Percentiles rank a stretch among this genome's conserved stretches.
Conservation (phyloP, 116 monocot genomes). For the Posidonia oceanica region DNA sequence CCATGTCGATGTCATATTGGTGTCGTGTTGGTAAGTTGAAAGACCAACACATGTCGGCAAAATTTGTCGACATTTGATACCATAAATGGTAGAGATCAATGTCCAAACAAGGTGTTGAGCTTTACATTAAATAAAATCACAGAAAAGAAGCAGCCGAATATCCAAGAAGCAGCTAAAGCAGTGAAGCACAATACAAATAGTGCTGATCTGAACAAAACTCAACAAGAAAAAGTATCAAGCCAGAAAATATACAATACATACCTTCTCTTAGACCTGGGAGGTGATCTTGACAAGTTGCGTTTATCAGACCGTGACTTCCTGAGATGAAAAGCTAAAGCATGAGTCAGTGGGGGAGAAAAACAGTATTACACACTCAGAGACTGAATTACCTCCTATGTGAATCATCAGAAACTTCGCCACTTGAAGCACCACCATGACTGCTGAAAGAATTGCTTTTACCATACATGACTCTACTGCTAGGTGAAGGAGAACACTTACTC, state of each 20-base stretch:
- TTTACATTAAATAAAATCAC: no score
- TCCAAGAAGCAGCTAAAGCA: no score
- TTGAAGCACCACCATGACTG: conserved; percentile 36
- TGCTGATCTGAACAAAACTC: neutral
- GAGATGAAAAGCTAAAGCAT: conserved; percentile 6
- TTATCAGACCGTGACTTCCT: conserved; percentile 55
- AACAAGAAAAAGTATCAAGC: neutral
- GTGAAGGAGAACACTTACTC: conserved; percentile 50
- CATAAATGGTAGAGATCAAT: no score
- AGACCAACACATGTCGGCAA: no score
- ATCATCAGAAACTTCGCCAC: conserved; percentile 58
- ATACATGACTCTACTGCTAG: conserved; percentile 35
- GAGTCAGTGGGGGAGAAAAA: neutral
- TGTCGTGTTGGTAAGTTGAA: no score
- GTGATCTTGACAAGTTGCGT: conserved; percentile 54
- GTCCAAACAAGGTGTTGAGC: no score
- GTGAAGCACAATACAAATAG: no score
- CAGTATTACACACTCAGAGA: conserved; percentile 1
- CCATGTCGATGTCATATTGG: no score
- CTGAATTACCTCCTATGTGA: conserved; percentile 48
- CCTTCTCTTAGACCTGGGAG: conserved; percentile 61
- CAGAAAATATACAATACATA: conserved; percentile 15
- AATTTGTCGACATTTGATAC: no score
- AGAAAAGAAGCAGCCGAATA: no score
- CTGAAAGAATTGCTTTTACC: conserved; percentile 33